phyloP scores from a whole-genome alignment of 371 early-diverging fungal genomes.

The Syncephalis plumigaleata region DNA sequence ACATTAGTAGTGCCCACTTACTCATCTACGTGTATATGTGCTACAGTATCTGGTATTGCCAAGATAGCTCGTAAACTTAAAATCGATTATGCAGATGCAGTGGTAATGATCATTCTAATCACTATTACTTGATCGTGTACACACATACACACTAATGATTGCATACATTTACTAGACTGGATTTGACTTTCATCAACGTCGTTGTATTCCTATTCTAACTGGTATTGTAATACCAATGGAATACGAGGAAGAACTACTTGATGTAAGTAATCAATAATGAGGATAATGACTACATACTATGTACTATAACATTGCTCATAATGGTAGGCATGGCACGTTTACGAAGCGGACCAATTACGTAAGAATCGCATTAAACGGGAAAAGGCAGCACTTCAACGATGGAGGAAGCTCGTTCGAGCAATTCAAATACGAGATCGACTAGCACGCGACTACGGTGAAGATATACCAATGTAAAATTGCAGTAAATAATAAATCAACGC shows the following conservation, averaged over 20 bases:
- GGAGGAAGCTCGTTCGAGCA: conserved; percentile 38
- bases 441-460: conserved; percentile 26
- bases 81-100: conserved; percentile 65
- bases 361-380: conserved; percentile 25
- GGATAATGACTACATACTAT: too few relatives aligned
- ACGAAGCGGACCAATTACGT: conserved; percentile 17
- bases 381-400: conserved; percentile 26
- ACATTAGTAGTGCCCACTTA: too few relatives aligned
- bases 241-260: conserved; percentile 30
- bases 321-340: conserved; percentile 26
- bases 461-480: neutral
- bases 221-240: conserved; percentile 62
- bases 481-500: neutral
- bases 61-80: conserved; percentile 48
- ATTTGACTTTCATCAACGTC: conserved; percentile 52
- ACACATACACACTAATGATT: conserved; percentile 1
- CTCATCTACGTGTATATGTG: too few relatives aligned
- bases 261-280: too few relatives aligned
- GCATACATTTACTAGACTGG: conserved; percentile 21
- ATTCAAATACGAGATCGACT: conserved; percentile 28
- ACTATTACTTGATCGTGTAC: neutral
- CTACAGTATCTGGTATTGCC: conserved; percentile 27
- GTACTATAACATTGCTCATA: conserved; percentile 2
- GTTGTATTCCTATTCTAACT: conserved; percentile 37
- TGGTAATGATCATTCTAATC: conserved; percentile 27